Conservation (phyloP, 345 rosid species). For the Abelmoschus esculentus region DNA sequence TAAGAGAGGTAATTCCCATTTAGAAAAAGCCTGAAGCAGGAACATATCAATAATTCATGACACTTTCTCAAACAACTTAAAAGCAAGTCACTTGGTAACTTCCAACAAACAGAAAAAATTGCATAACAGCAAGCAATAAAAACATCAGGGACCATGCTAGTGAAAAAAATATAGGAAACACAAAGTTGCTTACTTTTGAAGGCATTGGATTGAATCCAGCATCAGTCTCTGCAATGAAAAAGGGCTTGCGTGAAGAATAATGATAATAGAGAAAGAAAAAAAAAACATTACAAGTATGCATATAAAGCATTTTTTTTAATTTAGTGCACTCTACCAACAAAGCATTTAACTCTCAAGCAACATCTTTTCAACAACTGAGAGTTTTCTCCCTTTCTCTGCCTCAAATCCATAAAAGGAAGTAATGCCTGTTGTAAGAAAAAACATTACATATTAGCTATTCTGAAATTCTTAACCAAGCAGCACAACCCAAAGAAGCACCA, state of each 20-base stretch:
- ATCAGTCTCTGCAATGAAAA: constrained; percentile 54
- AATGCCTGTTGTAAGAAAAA: constrained; percentile 27
- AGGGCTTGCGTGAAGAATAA: neutral
- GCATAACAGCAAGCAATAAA: neutral
- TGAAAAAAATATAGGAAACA: neutral
- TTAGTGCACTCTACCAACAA: constrained; percentile 40
- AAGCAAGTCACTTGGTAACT: constrained; percentile 4
- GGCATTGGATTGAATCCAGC: constrained; percentile 71
- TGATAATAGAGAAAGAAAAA: neutral
- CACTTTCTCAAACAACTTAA: neutral
- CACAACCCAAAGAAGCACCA: neutral
- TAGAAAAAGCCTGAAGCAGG: neutral
- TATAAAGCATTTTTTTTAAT: constrained; percentile 1
- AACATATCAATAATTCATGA: constrained; percentile 8
- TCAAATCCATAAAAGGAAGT: constrained; percentile 61
- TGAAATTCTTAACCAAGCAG: neutral
- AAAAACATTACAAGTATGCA: neutral
- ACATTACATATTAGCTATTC: neutral
- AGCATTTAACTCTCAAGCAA: constrained; percentile 62
- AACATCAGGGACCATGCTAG: neutral
- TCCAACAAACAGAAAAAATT: neutral
- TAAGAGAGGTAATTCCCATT: neutral
- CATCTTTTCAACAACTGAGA: constrained; percentile 49
- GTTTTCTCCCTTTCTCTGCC: constrained; percentile 40
- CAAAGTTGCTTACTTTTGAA: constrained; percentile 37